These are phyloP conservation scores for Ceratocystis albifundus DNA, from an alignment of 2,329 filamentous ascomycete species.

Conservation along the genomic window DNA sequence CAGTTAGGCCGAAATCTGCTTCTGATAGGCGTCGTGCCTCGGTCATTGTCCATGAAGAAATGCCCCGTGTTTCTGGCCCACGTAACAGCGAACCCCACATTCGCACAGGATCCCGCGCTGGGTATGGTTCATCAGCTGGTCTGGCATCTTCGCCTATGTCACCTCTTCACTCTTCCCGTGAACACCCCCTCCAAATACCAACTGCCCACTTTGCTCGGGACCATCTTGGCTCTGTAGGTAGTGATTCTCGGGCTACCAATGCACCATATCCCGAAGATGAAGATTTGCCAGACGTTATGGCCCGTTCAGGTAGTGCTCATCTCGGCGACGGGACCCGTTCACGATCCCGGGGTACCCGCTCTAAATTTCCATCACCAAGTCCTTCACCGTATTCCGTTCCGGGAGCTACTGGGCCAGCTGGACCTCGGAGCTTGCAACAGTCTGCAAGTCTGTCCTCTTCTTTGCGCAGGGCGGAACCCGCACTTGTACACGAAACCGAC, in stretches of 20 bases:
- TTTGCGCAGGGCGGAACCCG: constrained; percentile 15
- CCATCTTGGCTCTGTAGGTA: neutral
- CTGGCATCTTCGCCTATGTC: constrained; percentile 21
- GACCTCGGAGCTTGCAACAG: constrained; percentile 26
- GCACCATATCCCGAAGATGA: constrained; percentile 34
- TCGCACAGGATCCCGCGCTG: constrained; percentile 14
- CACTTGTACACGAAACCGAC: neutral
- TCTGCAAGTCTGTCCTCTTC: constrained; percentile 19
- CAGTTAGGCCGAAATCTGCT: constrained; percentile 17
- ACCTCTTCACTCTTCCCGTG: constrained; percentile 10
- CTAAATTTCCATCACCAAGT: constrained; percentile 18
- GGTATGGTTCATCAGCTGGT: constrained; percentile 8
- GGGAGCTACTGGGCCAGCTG: constrained; percentile 22
- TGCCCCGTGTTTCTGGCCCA: constrained; percentile 18
- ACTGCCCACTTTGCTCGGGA: neutral
- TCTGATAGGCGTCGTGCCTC: constrained; percentile 16
- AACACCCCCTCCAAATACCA: neutral
- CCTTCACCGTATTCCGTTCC: constrained; percentile 11
- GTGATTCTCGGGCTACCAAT: constrained; percentile 2
- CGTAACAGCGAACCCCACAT: constrained; percentile 17
- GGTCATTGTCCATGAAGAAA: constrained; percentile 16
- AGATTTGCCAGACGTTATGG: constrained; percentile 23
- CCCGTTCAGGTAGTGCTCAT: constrained; percentile 24
- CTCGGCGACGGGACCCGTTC: constrained; percentile 19
- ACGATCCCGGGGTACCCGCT: constrained; percentile 14